These are phyloP conservation scores for Kuraishia piskuri DNA, from an alignment of 805 yeast genomes.

Conservation along the genomic window DNA sequence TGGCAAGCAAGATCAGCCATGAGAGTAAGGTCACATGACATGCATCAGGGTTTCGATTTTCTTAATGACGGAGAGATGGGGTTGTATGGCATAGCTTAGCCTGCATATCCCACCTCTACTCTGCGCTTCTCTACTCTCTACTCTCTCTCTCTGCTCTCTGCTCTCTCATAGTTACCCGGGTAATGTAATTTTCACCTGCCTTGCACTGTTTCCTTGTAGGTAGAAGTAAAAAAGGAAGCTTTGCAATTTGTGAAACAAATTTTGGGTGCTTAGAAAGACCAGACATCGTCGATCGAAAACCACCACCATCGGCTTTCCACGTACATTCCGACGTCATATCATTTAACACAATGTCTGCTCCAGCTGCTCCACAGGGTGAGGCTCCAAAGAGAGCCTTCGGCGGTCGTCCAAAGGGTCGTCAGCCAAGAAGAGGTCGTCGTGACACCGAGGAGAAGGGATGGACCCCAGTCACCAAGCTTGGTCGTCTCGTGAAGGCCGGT, in stretches of 20 bases:
- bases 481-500: constrained; percentile 99
- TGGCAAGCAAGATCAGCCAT: too few relatives aligned
- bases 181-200: constrained; percentile 2
- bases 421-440: constrained; percentile 49
- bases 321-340: constrained; percentile 47
- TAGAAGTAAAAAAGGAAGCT: background rate
- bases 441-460: constrained; percentile 96
- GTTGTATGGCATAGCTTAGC: background rate
- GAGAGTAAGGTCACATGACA: background rate
- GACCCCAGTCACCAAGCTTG: constrained; percentile 99
- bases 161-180: background rate
- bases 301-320: constrained; percentile 68
- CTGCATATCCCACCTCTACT: too few relatives aligned
- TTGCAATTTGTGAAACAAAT: constrained; percentile 6
- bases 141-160: background rate
- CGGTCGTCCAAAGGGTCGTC: constrained; percentile 51
- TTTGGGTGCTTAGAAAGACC: background rate
- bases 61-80: background rate
- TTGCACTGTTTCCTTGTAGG: background rate
- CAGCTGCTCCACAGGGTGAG: constrained; percentile 23
- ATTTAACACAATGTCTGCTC: constrained; percentile 32
- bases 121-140: too few relatives aligned
- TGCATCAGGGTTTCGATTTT: background rate
- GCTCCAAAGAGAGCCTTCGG: constrained; percentile 40
- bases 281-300: constrained; percentile 50